These are phyloP conservation scores for Salvia sclarea DNA, from an alignment of 305 asterid genomes.

Conservation along the genomic window DNA sequence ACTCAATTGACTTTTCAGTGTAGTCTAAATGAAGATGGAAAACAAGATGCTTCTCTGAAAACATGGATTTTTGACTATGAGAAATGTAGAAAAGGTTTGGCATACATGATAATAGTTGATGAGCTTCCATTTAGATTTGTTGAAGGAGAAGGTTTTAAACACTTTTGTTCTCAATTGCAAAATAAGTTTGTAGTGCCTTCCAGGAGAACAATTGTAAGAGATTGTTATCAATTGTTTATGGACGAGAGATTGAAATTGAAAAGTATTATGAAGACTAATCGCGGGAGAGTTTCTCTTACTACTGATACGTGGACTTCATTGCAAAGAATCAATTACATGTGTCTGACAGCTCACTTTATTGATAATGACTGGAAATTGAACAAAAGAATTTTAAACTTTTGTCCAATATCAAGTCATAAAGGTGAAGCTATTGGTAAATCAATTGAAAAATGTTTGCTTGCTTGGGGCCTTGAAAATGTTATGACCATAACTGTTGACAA, in stretches of 20 bases:
- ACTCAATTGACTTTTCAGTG: neutral
- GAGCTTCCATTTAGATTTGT: conserved; percentile 2
- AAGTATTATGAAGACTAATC: neutral
- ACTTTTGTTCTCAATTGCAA: neutral
- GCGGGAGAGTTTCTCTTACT: neutral
- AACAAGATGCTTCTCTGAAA: neutral
- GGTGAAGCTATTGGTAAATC: too few species aligned
- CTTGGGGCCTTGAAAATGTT: too few species aligned
- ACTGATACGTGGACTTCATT: neutral
- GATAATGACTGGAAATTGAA: neutral
- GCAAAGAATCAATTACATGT: neutral
- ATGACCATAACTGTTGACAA: too few species aligned
- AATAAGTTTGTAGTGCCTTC: neutral
- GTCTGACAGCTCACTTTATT: neutral
- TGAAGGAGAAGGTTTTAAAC: neutral
- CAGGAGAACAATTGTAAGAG: neutral
- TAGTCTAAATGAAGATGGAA: neutral
- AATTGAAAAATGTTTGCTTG: too few species aligned
- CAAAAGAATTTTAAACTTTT: neutral
- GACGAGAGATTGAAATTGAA: neutral
- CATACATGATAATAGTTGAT: neutral
- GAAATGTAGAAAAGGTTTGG: neutral
- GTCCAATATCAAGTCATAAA: too few species aligned
- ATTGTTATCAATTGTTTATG: too few species aligned
- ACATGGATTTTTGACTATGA: neutral